phyloP scores from a whole-genome alignment of 2,329 filamentous ascomycete genomes.

The Tolypocladium album region DNA sequence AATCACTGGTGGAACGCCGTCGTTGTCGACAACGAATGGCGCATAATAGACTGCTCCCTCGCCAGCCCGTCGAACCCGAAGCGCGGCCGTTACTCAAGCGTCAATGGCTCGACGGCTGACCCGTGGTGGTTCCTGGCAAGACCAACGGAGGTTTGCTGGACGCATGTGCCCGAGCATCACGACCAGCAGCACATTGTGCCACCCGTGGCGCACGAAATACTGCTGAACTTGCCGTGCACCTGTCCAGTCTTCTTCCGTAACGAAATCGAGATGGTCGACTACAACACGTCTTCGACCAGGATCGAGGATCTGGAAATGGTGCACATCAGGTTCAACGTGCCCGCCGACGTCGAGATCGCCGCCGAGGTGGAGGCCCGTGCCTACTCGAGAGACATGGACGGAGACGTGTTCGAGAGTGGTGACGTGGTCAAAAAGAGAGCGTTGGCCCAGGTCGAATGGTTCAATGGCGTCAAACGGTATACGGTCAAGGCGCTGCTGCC shows the following conservation, averaged over 20 bases:
- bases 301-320: slow-evolving; percentile 91
- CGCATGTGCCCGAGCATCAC: slow-evolving; percentile 80
- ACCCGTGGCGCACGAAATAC: slow-evolving; percentile 71
- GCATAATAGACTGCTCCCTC: slow-evolving; percentile 88
- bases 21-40: slow-evolving; percentile 88
- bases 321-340: slow-evolving; percentile 79
- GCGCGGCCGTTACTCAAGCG: slow-evolving; percentile 65
- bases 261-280: slow-evolving; percentile 68
- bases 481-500: slow-evolving; percentile 88
- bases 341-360: slow-evolving; percentile 79
- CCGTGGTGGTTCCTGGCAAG: slow-evolving; percentile 88
- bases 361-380: slow-evolving; percentile 84
- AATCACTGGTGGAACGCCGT: slow-evolving; percentile 99
- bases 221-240: slow-evolving; percentile 76
- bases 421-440: slow-evolving; percentile 78
- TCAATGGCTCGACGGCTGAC: slow-evolving; percentile 61
- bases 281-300: slow-evolving; percentile 76
- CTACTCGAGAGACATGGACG: slow-evolving; percentile 73
- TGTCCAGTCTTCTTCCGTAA: slow-evolving; percentile 86
- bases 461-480: slow-evolving; percentile 76
- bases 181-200: slow-evolving; percentile 90
- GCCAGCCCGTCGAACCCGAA: slow-evolving; percentile 85
- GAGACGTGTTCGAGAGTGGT: slow-evolving; percentile 87
- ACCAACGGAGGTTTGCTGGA: slow-evolving; percentile 87
- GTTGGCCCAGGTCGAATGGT: slow-evolving; percentile 86